Base-by-base conservation (phyloP, 805 yeast species). In the Starmerella powellii region DNA sequence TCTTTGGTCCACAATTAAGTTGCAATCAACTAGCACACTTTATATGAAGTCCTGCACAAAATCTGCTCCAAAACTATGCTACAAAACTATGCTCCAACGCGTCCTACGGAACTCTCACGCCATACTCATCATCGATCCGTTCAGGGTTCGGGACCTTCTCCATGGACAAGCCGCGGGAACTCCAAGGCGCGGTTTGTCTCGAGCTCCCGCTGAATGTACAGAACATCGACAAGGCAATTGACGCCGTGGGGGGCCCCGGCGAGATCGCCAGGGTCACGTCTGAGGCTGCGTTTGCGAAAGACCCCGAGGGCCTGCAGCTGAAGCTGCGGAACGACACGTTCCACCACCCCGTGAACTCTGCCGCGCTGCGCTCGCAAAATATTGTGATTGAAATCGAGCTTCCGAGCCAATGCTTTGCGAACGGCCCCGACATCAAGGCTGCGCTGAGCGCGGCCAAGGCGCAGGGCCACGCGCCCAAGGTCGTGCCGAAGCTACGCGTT, bases 201-300 rank as follows among this genome's bases (percentile, higher is more conserved):
- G 96, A 87, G 55, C 68, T 80, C 45, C 96, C 96, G 0, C 61
- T 85, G 24, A 67, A 70, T 15, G 87, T 87, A 6, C 67, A 68
- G 30, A 62, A 72, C 51, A 50, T 55, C 3, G 57, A 57, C 23
- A 57, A 55, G 19, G 77, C 76, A 6, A 51, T 72, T 5, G 50
- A 45, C 4, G 63, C 70, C 67, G 55, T 73, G 8, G 78, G 78
- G 1, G 78, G 78, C 1, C 58, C 63, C 21, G 57, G 59, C 2
- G 62, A 61, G 32, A 59, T 73, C 26, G 58, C 64, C 2, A 31
- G 49, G 35, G 53, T 52, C 5, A 33, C 40, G 5, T 3, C 41
- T 16, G 30, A 37, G 18, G 38, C 49, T 4, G 30, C 41, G 11
- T 31, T 37, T 33, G 50, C 67, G 33, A 66, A 64, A 28, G 53